Conservation (phyloP, 495 filamentous ascomycete genomes). For the Aspergillus ostianus region DNA sequence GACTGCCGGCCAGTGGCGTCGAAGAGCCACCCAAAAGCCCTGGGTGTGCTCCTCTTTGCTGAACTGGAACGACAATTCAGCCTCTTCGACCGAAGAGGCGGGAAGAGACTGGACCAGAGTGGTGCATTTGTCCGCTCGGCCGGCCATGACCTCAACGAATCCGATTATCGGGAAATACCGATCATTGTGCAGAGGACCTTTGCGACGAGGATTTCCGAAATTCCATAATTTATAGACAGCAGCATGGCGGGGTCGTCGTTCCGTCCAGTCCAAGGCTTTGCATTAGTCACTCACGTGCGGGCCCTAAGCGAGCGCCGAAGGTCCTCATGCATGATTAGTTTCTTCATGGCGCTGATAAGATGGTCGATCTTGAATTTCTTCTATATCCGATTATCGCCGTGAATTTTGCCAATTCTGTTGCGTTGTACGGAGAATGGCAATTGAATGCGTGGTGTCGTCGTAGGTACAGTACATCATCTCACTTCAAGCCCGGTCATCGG, state of each 20-base stretch:
- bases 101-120: slow-evolving; percentile 14
- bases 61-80: slow-evolving; percentile 26
- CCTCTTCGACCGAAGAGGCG: slow-evolving; percentile 15
- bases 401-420: too few species aligned
- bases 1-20: slow-evolving; percentile 29
- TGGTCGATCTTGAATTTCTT: not conserved
- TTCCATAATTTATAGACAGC: slow-evolving; percentile 2
- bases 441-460: not conserved
- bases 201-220: not conserved
- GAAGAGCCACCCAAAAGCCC: slow-evolving; percentile 29
- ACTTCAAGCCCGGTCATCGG: not conserved
- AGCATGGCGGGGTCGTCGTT: not conserved
- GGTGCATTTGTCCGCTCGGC: slow-evolving; percentile 7
- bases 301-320: not conserved
- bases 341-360: not conserved
- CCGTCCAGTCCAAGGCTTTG: not conserved
- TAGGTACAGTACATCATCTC: not conserved
- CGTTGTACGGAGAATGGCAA: not conserved
- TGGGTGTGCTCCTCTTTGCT: slow-evolving; percentile 27
- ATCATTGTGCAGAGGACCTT: not conserved
- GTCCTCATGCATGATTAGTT: not conserved
- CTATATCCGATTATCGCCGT: too few species aligned
- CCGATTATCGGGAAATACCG: not conserved
- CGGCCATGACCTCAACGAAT: not conserved
- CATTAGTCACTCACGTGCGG: not conserved